Evolutionary conservation across 495 filamentous ascomycete species (phyloP).

Genomic region (Ascodesmis nigricans): DNA sequence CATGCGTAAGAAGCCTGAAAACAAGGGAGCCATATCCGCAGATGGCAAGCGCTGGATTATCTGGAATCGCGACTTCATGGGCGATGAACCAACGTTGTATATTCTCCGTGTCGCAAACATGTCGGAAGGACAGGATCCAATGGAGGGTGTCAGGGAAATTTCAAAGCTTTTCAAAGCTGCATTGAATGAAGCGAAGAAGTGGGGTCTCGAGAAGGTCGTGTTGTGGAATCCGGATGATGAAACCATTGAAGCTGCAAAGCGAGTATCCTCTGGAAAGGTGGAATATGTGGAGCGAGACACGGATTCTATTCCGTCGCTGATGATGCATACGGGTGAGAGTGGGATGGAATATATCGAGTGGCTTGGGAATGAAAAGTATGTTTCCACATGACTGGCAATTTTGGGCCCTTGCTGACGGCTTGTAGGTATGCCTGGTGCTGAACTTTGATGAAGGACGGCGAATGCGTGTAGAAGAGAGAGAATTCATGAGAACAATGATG

Average conservation of each 20-base stretch:
- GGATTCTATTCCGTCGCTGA: constrained; percentile 40
- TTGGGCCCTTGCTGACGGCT: too few relatives aligned
- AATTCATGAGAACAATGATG: too few relatives aligned
- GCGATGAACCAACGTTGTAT: constrained; percentile 31
- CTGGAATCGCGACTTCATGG: constrained; percentile 56
- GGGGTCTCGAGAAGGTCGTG: constrained; percentile 36
- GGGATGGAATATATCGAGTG: constrained; percentile 46
- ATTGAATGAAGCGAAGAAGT: constrained; percentile 24
- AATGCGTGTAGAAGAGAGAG: too few relatives aligned
- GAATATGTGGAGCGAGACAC: constrained; percentile 36
- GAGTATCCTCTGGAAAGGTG: constrained; percentile 27
- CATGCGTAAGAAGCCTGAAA: constrained; percentile 26
- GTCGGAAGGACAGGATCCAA: constrained; percentile 6
- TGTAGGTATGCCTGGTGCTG: too few relatives aligned
- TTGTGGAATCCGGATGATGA: constrained; percentile 43
- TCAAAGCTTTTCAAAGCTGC: constrained; percentile 22
- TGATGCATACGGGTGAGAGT: constrained; percentile 35
- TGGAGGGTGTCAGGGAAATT: constrained; percentile 29
- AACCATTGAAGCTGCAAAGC: constrained; percentile 35
- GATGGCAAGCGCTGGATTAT: constrained; percentile 36
- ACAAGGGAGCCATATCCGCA: constrained; percentile 46
- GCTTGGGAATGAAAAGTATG: constrained; percentile 81
- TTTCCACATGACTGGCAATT: too few relatives aligned
- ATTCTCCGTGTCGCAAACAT: constrained; percentile 57
- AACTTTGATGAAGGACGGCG: too few relatives aligned